Evolutionary conservation across 805 yeast genomes (phyloP).

Genomic region (Spathaspora girioi): DNA sequence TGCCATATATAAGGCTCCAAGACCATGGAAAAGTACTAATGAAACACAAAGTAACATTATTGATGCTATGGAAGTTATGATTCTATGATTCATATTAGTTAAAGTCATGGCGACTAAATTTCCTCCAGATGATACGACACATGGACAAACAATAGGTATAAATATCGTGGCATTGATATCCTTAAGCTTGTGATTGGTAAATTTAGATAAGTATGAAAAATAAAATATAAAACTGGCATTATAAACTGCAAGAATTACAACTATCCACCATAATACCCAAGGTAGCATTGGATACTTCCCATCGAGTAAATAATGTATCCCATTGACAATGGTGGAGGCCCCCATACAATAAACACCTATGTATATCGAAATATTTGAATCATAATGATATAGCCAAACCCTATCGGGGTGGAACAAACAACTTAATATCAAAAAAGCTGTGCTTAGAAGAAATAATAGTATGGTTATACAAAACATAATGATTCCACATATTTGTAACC

Average conservation of each 20-base stretch:
- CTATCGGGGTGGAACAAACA: slow-evolving; percentile 17
- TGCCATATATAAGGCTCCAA: slow-evolving; percentile 56
- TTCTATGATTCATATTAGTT: slow-evolving; percentile 35
- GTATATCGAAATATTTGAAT: slow-evolving; percentile 48
- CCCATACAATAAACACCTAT: slow-evolving; percentile 83
- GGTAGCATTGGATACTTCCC: slow-evolving; percentile 12
- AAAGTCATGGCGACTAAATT: slow-evolving; percentile 43
- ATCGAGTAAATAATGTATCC: slow-evolving; percentile 43
- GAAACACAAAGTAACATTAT: slow-evolving; percentile 67
- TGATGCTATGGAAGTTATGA: slow-evolving; percentile 51
- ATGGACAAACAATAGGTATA: slow-evolving; percentile 73
- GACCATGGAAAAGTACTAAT: slow-evolving; percentile 49
- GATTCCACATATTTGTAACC: slow-evolving; percentile 55
- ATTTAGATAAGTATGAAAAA: slow-evolving; percentile 4
- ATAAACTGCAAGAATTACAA: slow-evolving; percentile 12
- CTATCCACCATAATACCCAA: slow-evolving; percentile 66
- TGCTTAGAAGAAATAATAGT: slow-evolving; percentile 40
- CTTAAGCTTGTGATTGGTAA: neutral
- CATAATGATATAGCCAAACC: slow-evolving; percentile 10
- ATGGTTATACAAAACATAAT: slow-evolving; percentile 61
- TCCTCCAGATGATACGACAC: slow-evolving; percentile 69
- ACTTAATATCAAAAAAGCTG: slow-evolving; percentile 32
- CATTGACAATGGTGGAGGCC: slow-evolving; percentile 55
- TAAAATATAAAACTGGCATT: slow-evolving; percentile 5
- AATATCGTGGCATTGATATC: slow-evolving; percentile 52